Conservation (phyloP, 208 protist genomes). For the Kentomonas sorsogonicus region DNA sequence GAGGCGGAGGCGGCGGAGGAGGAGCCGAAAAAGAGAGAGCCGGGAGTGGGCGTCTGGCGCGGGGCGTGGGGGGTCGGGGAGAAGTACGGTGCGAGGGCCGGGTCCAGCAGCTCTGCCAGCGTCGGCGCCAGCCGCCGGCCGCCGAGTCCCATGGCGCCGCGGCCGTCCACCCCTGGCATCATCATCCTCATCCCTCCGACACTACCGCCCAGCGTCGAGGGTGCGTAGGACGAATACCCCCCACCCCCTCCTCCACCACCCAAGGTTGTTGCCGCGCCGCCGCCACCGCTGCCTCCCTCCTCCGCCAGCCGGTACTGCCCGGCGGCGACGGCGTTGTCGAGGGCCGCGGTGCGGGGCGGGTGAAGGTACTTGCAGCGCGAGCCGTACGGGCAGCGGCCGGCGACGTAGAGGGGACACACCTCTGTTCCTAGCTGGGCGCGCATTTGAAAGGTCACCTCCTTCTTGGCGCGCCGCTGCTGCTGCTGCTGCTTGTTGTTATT, state of each 20-base stretch:
- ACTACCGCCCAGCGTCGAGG: no score
- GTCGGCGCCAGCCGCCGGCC: no score
- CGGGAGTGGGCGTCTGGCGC: no score
- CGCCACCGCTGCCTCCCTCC: conserved; percentile 8
- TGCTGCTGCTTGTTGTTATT: not conserved
- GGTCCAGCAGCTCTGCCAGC: no score
- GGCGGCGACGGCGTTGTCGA: conserved; percentile 19
- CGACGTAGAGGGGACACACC: conserved; percentile 32
- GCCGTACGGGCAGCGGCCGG: conserved; percentile 22
- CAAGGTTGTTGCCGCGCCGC: not conserved
- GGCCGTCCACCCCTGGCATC: no score
- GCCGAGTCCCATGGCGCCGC: no score
- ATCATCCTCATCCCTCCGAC: no score
- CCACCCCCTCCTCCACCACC: not conserved
- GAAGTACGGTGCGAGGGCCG: no score
- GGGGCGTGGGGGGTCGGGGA: no score
- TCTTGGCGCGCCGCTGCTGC: conserved; percentile 14
- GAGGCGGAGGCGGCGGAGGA: no score
- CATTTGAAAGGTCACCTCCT: conserved; percentile 15
- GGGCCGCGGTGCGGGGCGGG: conserved; percentile 22
- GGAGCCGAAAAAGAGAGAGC: no score
- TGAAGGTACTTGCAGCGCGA: conserved; percentile 33
- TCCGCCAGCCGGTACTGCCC: conserved; percentile 15
- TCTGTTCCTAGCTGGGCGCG: conserved; percentile 18
- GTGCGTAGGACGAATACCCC: not conserved